A percentile compares a stretch with the other conserved stretches of the same genome.
Conservation (phyloP, 202 grass and related monocot species). For the Panicum hallii region DNA sequence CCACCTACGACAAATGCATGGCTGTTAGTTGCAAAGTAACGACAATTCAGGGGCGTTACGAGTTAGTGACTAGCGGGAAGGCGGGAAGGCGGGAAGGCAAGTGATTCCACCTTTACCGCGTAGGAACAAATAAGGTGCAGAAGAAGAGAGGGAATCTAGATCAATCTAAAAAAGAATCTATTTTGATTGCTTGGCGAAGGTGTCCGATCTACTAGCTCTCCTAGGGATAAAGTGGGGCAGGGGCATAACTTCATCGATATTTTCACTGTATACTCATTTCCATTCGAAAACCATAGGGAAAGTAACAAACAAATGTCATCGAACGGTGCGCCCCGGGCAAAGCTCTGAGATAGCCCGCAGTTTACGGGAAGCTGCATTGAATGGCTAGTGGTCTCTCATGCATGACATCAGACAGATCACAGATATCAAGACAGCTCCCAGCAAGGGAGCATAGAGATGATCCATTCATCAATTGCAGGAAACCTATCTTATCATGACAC, state of each 20-base stretch:
- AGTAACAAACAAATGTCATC: too few species aligned
- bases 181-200: too few species aligned
- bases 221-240: too few species aligned
- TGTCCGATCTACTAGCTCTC: too few species aligned
- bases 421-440: not conserved
- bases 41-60: not conserved
- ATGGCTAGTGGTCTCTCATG: not conserved
- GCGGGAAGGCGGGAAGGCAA: too few species aligned
- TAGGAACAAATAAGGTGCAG: not conserved
- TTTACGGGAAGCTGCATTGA: conserved; percentile 24
- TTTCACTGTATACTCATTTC: too few species aligned
- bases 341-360: not conserved
- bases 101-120: not conserved
- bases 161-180: too few species aligned
- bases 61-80: not conserved
- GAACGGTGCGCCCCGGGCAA: too few species aligned
- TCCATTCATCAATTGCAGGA: conserved; percentile 13
- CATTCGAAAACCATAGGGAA: too few species aligned
- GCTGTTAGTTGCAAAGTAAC: not conserved
- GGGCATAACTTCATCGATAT: too few species aligned
- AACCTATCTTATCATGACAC: not conserved
- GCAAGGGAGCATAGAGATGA: not conserved
- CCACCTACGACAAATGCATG: conserved; percentile 66
- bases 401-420: not conserved
- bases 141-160: too few species aligned